Base-by-base conservation (phyloP, 352 stramenopile genomes). In the Phytopythium chamaehyphon region DNA sequence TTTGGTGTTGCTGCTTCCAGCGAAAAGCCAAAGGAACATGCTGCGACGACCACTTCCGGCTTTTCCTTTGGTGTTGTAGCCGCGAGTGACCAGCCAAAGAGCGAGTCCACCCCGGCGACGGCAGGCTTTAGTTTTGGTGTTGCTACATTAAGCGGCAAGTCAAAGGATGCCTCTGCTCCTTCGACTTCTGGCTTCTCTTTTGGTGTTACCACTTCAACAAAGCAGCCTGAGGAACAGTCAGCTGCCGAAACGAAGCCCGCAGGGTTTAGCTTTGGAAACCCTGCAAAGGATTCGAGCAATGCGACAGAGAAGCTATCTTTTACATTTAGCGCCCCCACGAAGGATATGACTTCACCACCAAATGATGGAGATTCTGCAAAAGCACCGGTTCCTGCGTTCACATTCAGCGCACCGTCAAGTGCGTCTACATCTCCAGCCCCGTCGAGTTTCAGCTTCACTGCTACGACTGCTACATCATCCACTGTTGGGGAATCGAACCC, bases 271-370 rank as follows among this genome's bases (percentile, higher is more conserved):
- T 76, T 79, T 47, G 60, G 63, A 48, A 52, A 16, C 6, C 35
- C 64, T 11, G 5, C 50, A 1, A n/a, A 52, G 2, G 51, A 72
- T 16, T 21, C 49, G 8, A 62, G 62, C 14, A 61, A 62, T 24
- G 47, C 42, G 47, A 44, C 40, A 5, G 55, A 59, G 8, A 73
- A 71, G 28, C 46, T 69, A 7, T 55, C 62, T 28, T 86, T 89
- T 22, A 69, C 59, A 24, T 89, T 91, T 26, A 72, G 74, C 23
- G 66, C 65, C 26, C 54, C 64, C 28, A 26, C 18, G 9, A 40
- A 40, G 28, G 45, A 40, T 40, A 6, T 18, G 10, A 18, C 6
- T 28, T 4, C 45, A 8, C 14, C 45, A 12, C 19, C 45, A 3
- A 21, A 28, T 15, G 45, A 40, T 16, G 2, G 16, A 15, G 45